phyloP scores from a whole-genome alignment of 108 stramenopile genomes.

The Nannochloropsis oceanica region DNA sequence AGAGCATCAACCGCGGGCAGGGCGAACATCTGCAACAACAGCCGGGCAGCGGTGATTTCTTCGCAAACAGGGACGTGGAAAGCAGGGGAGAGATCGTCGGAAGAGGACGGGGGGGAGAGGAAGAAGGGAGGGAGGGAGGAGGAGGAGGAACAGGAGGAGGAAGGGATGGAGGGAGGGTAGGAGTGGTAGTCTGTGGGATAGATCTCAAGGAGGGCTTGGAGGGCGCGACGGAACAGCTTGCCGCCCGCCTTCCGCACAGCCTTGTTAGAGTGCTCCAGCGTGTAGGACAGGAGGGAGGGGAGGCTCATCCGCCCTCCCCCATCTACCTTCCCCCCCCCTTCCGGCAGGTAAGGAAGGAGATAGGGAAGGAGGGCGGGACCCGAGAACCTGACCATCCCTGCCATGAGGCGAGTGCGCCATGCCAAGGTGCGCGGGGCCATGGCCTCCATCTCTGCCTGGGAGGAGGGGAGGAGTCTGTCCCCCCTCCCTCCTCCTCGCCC shows the following conservation, averaged over 20 bases:
- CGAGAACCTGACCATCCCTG: neutral
- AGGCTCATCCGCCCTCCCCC: neutral
- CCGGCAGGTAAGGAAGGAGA: conserved; percentile 12
- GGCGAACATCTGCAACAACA: neutral
- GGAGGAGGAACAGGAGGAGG: neutral
- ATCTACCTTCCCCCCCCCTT: conserved; percentile 2
- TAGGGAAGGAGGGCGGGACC: conserved; percentile 4
- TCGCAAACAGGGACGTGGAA: neutral
- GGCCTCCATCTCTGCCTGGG: neutral
- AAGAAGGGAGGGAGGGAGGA: neutral
- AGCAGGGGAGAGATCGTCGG: neutral
- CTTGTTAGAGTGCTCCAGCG: conserved; percentile 7
- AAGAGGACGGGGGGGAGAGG: neutral
- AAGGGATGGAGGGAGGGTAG: neutral
- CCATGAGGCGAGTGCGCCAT: neutral
- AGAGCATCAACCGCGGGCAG: neutral
- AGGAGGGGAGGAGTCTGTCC: neutral
- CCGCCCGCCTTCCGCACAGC: conserved; percentile 7
- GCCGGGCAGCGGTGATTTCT: neutral
- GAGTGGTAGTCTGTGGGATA: conserved; percentile 3
- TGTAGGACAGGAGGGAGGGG: neutral
- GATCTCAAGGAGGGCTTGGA: conserved; percentile 12
- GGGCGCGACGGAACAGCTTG: conserved; percentile 9
- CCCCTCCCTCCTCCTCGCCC: too few species aligned
- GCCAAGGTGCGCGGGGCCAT: neutral